These are phyloP conservation scores for Pythium rhizo-oryzae DNA, from an alignment of 352 stramenopile species.

Conservation along the genomic window DNA sequence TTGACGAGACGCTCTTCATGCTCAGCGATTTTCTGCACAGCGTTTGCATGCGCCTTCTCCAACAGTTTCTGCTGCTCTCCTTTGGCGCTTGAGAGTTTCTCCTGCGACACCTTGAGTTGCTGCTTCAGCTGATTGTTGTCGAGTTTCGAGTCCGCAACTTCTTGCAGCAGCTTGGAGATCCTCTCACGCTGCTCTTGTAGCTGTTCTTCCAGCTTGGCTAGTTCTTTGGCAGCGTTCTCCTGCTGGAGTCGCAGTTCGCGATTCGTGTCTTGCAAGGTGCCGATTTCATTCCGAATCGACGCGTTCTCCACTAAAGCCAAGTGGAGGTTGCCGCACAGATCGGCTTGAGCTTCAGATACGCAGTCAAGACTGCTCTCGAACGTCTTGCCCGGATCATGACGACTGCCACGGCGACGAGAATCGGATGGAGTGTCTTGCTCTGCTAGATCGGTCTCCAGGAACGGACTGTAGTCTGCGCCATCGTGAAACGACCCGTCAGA, in stretches of 20 bases:
- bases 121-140: slow-evolving; percentile 41
- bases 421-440: slow-evolving; percentile 34
- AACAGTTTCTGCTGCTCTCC: slow-evolving; percentile 48
- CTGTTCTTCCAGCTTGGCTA: slow-evolving; percentile 34
- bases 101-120: slow-evolving; percentile 44
- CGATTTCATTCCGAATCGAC: slow-evolving; percentile 71
- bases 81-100: slow-evolving; percentile 35
- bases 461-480: slow-evolving; percentile 66
- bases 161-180: slow-evolving; percentile 47
- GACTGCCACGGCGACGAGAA: slow-evolving; percentile 18
- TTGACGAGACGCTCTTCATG: slow-evolving; percentile 72
- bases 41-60: slow-evolving; percentile 49
- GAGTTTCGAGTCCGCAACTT: slow-evolving; percentile 38
- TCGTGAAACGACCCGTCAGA: not conserved
- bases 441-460: slow-evolving; percentile 59
- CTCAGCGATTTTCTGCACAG: slow-evolving; percentile 49
- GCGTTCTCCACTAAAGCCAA: slow-evolving; percentile 78
- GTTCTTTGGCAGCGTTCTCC: slow-evolving; percentile 34
- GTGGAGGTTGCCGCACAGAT: slow-evolving; percentile 64
- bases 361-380: slow-evolving; percentile 62
- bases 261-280: slow-evolving; percentile 51
- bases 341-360: slow-evolving; percentile 58
- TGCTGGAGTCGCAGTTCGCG: slow-evolving; percentile 45
- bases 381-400: slow-evolving; percentile 29
- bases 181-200: slow-evolving; percentile 42